phyloP scores from a whole-genome alignment of 768 basidiomycete genomes.

The Amyloporia xantha region DNA sequence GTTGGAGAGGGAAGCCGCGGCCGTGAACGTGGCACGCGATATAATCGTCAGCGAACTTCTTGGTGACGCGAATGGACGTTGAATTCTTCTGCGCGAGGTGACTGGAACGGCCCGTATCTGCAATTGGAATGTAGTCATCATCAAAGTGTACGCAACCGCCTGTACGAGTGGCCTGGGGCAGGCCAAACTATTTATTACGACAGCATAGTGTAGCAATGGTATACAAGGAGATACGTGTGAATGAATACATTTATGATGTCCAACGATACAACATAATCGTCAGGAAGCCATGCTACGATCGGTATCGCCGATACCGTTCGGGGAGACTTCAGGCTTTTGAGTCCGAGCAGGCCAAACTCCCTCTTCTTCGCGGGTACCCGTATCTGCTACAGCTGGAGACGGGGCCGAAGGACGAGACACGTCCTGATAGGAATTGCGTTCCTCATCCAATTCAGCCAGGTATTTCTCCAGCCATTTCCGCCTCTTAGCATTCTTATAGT shows the following conservation, averaged over 20 bases:
- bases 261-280: not conserved
- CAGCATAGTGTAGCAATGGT: constrained; percentile 1
- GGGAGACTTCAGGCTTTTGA: not conserved
- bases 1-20: constrained; percentile 21
- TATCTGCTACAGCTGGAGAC: not conserved
- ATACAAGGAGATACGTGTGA: not conserved
- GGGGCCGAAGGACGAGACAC: not conserved
- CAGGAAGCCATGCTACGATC: not conserved
- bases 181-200: not conserved
- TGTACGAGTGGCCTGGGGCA: not conserved
- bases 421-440: not conserved
- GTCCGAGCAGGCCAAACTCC: not conserved
- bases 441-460: not conserved
- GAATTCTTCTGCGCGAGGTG: not conserved
- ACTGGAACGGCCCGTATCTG: too few species aligned
- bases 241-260: not conserved
- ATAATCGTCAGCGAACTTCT: not conserved
- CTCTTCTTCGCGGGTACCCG: not conserved
- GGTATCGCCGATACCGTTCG: not conserved
- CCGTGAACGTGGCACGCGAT: not conserved
- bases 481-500: not conserved
- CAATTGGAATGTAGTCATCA: not conserved
- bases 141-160: not conserved
- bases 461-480: not conserved
- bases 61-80: not conserved